These are phyloP conservation scores for Eimeria maxima DNA, from an alignment of 169 alveolate genomes.

Conservation along the genomic window DNA sequence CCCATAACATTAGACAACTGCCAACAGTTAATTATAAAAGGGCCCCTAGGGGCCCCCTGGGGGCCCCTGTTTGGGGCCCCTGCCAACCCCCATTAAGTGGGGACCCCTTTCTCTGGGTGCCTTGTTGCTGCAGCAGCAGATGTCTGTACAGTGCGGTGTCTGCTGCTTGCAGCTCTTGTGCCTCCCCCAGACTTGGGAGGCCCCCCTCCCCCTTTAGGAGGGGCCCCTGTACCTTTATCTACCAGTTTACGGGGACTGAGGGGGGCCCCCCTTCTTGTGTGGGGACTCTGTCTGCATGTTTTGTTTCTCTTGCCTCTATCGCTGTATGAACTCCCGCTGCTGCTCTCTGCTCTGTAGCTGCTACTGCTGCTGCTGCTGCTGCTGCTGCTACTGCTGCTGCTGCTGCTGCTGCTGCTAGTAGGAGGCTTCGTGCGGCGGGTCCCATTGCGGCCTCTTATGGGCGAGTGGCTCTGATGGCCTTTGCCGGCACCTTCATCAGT, in stretches of 20 bases:
- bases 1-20: too few relatives aligned
- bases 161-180: conserved; percentile 18
- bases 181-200: not conserved
- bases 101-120: not conserved
- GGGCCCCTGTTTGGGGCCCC: conserved; percentile 47
- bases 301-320: not conserved
- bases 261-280: conserved; percentile 41
- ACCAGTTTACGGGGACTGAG: not conserved
- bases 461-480: conserved; percentile 37
- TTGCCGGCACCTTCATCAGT: not conserved
- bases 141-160: conserved; percentile 44
- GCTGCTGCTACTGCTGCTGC: conserved; percentile 64
- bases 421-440: conserved; percentile 24
- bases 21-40: not conserved
- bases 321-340: conserved; percentile 32
- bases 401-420: conserved; percentile 41
- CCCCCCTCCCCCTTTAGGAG: not conserved
- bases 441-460: conserved; percentile 54
- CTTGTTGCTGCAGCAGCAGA: conserved; percentile 42
- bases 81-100: not conserved
- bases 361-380: conserved; percentile 65
- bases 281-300: not conserved
- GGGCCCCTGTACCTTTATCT: conserved; percentile 41
- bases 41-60: conserved; percentile 37
- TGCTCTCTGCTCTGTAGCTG: conserved; percentile 53